Percentiles rank a stretch among this genome's conserved stretches.
Evolutionary conservation across 176 grass and related monocot genomes (phyloP).

Genomic region (Tuctoria greenei): DNA sequence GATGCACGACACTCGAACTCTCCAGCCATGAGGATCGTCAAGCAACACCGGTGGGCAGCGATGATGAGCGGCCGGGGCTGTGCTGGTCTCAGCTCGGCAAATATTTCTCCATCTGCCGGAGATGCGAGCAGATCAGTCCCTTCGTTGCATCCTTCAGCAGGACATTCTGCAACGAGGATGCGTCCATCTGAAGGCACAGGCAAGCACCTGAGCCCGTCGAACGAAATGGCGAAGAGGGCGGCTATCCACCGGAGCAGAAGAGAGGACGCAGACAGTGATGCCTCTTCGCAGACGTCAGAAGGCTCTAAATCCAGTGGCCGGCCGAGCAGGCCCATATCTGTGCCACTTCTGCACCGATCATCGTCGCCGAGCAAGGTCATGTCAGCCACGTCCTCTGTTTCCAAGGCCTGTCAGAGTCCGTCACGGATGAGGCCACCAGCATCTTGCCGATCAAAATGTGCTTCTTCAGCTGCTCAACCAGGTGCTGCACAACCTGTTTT

Average conservation of each 20-base stretch:
- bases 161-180: conserved; percentile 24
- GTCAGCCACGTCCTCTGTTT: conserved; percentile 18
- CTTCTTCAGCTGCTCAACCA: neutral
- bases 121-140: conserved; percentile 25
- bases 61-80: conserved; percentile 48
- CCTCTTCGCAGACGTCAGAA: conserved; percentile 40
- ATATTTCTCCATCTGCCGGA: conserved; percentile 17
- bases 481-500: conserved; percentile 7
- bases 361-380: conserved; percentile 36
- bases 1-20: conserved; percentile 18
- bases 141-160: conserved; percentile 1
- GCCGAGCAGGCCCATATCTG: neutral
- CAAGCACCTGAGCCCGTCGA: conserved; percentile 28
- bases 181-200: conserved; percentile 16
- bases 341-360: conserved; percentile 9
- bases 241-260: conserved; percentile 25
- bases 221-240: conserved; percentile 18
- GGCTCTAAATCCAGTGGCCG: conserved; percentile 1
- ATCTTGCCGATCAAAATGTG: conserved; percentile 40
- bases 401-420: conserved; percentile 39
- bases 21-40: conserved; percentile 13
- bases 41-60: conserved; percentile 60
- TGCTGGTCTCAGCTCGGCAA: neutral
- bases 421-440: conserved; percentile 37
- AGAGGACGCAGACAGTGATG: conserved; percentile 21